Base-by-base conservation (phyloP, 2,329 filamentous ascomycete species). In the Pseudocercospora fijiensis region DNA sequence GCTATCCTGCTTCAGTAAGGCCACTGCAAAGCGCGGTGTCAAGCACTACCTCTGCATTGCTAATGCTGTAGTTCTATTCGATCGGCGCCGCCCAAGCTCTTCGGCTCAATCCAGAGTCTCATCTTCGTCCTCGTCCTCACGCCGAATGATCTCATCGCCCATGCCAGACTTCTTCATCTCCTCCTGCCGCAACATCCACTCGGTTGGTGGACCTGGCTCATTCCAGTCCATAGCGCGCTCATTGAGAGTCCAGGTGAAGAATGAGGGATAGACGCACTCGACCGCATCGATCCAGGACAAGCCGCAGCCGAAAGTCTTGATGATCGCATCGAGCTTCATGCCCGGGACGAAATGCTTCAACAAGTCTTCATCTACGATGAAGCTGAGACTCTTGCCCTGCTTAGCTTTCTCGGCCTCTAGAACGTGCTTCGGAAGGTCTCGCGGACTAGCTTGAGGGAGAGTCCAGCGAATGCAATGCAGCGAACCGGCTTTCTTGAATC, bases 351-450 rank as follows among this genome's bases (percentile, higher is more conserved):
- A 85, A 61, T 85, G 79, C 27, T 79, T 65, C 18, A 90, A 76
- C 2, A 86, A 74, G 4, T 82, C 75, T 26, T 86, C 83, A 65
- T 96, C 92, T 3, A 96, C 73, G 71, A 90, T 86, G 67, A 96
- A 88, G 11, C 75, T 74, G 65, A 80, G 77, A 52, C 80, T 81
- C 49, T 84, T 80, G 30, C 80, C 80, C 30, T 87, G 80, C 49
- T 75, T 67, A n/a, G 67, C 49, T 16, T 76, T 69, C 7, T 64
- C 64, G 1, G 51, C 57, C 2, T 58, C 58, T 28, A 56, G 3
- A 63, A 69, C 45, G 18, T 67, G 56, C 26, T 65, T 22, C n/a
- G 71, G 65, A 27, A 74, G 56, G 64, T 72, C 68, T 30, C 67
- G 57, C 43, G 66, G 67, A 37, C 67, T 69, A 45, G 69, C 26